These are phyloP conservation scores for Blastobotrys attinorum DNA, from an alignment of 805 yeast genomes.

Conservation along the genomic window DNA sequence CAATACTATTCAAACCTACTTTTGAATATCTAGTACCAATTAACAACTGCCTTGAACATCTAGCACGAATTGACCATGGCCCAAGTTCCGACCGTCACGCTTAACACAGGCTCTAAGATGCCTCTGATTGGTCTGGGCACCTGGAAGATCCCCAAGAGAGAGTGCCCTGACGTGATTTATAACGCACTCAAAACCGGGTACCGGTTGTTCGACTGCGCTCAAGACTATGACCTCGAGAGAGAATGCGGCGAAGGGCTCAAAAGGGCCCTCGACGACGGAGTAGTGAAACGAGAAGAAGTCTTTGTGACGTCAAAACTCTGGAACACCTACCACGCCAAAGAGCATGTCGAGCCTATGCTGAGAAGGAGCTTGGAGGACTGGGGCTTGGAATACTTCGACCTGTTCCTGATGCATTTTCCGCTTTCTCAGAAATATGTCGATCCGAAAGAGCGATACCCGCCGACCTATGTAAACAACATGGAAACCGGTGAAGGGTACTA, in stretches of 20 bases:
- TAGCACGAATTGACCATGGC: slow-evolving; percentile 5
- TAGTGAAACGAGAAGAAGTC: slow-evolving; percentile 67
- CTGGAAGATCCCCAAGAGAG: slow-evolving; percentile 67
- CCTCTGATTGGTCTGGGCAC: slow-evolving; percentile 76
- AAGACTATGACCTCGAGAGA: slow-evolving; percentile 64
- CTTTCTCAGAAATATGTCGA: slow-evolving; percentile 78
- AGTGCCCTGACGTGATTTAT: slow-evolving; percentile 67
- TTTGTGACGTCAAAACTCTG: slow-evolving; percentile 79
- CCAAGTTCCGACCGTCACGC: slow-evolving; percentile 13
- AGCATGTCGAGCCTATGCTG: slow-evolving; percentile 59
- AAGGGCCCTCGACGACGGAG: slow-evolving; percentile 59
- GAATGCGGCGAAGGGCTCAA: slow-evolving; percentile 61
- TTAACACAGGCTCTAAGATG: slow-evolving; percentile 52
- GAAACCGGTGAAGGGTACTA: slow-evolving; percentile 34
- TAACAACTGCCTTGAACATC: too few species aligned
- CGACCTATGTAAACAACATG: slow-evolving; percentile 59
- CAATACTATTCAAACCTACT: too few species aligned
- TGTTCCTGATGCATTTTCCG: slow-evolving; percentile 87
- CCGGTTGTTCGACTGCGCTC: slow-evolving; percentile 66
- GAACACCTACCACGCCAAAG: slow-evolving; percentile 78
- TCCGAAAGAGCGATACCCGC: slow-evolving; percentile 71
- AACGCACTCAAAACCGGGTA: slow-evolving; percentile 81
- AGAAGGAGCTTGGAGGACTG: slow-evolving; percentile 60
- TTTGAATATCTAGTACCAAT: too few species aligned
- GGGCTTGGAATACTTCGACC: slow-evolving; percentile 69